These are phyloP conservation scores for Colletotrichum scovillei DNA, from an alignment of 2,329 filamentous ascomycete genomes.

Conservation along the genomic window DNA sequence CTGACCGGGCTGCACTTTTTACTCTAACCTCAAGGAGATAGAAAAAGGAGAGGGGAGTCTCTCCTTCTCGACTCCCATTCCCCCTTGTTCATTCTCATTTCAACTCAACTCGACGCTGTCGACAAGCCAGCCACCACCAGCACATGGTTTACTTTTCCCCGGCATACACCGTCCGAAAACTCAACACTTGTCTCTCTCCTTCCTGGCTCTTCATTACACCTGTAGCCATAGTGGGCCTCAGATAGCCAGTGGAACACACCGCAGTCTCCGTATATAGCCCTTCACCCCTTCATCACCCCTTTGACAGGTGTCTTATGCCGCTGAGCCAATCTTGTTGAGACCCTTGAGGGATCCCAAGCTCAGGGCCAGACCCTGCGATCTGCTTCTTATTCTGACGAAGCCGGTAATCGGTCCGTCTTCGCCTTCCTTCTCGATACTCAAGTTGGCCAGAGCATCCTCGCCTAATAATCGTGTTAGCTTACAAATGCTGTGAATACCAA, in stretches of 20 bases:
- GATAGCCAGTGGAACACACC: slow-evolving; percentile 14
- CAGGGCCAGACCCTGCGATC: slow-evolving; percentile 92
- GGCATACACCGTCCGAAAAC: not conserved
- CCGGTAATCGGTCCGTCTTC: slow-evolving; percentile 95
- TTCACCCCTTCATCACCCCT: not conserved
- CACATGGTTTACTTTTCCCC: not conserved
- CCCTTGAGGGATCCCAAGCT: slow-evolving; percentile 96
- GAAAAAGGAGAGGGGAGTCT: not conserved
- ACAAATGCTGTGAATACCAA: slow-evolving; percentile 11
- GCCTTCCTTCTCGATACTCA: slow-evolving; percentile 98
- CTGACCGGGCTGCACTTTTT: slow-evolving; percentile 36
- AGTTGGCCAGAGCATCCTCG: slow-evolving; percentile 96
- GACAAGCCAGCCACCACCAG: slow-evolving; percentile 5
- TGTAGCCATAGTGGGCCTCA: not conserved
- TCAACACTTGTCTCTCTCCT: not conserved
- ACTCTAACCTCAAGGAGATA: slow-evolving; percentile 27
- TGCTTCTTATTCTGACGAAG: slow-evolving; percentile 97
- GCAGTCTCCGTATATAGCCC: slow-evolving; percentile 26
- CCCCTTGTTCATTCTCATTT: slow-evolving; percentile 15
- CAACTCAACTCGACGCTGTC: slow-evolving; percentile 14
- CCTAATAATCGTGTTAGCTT: slow-evolving; percentile 64
- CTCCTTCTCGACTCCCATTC: too few species aligned
- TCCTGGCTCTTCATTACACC: slow-evolving; percentile 20
- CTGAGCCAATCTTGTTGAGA: slow-evolving; percentile 80
- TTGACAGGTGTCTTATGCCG: slow-evolving; percentile 41